Percentiles rank a stretch among this genome's conserved stretches.
Conservation (phyloP, 2,329 filamentous ascomycete genomes). For the Sarocladium brachiariae region DNA sequence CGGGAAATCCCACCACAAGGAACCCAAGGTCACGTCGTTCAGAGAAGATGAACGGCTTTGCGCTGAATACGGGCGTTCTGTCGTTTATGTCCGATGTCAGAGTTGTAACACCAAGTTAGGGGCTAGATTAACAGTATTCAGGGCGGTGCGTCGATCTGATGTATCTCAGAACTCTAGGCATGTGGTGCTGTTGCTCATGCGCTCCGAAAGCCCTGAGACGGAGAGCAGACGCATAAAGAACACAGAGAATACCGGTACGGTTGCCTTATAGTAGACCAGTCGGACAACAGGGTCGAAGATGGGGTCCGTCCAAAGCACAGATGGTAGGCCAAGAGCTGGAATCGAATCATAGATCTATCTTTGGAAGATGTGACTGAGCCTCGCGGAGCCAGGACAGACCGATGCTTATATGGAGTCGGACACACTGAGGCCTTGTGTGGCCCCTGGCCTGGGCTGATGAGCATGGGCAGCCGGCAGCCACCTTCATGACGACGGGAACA, state of each 20-base stretch:
- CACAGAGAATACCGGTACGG: too few species aligned
- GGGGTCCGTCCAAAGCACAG: neutral
- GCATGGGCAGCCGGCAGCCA: slow-evolving; percentile 1
- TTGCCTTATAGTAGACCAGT: neutral
- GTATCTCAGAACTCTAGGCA: too few species aligned
- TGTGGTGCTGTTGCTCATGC: too few species aligned
- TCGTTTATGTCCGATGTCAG: neutral
- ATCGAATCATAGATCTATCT: slow-evolving; percentile 9
- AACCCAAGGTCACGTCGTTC: neutral
- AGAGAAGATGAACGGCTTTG: slow-evolving; percentile 9
- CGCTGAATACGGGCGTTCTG: slow-evolving; percentile 9
- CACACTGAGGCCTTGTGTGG: slow-evolving; percentile 14
- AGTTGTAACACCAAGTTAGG: neutral
- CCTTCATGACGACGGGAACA: slow-evolving; percentile 23
- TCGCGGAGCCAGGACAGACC: slow-evolving; percentile 17
- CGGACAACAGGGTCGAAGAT: neutral
- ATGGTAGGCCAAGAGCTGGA: neutral
- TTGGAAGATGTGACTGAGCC: slow-evolving; percentile 10
- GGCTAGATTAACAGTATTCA: neutral
- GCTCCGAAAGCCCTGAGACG: too few species aligned
- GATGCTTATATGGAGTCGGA: slow-evolving; percentile 25
- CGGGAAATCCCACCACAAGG: neutral
- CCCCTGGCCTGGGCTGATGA: neutral
- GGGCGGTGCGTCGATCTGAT: neutral
- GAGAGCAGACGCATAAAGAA: too few species aligned